Percentiles rank a stretch among this genome's conserved stretches.
Conservation (phyloP, 768 basidiomycete genomes). For the Tylopilus balloui region DNA sequence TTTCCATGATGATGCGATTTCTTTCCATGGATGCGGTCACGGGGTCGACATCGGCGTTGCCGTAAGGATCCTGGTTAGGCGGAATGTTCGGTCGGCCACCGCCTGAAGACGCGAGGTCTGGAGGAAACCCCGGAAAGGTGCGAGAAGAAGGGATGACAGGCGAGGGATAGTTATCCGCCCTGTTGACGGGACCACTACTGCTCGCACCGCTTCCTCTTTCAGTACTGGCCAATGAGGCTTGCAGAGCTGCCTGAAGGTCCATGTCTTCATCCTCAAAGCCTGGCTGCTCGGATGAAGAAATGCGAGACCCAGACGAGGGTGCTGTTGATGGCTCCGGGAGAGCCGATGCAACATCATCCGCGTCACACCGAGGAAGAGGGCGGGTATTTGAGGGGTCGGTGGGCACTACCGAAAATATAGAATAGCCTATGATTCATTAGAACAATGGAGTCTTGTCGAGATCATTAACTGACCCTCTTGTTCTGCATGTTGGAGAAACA, state of each 20-base stretch:
- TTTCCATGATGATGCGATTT: constrained; percentile 55
- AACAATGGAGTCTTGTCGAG: neutral
- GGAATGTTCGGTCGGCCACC: constrained; percentile 19
- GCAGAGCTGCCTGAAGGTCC: constrained; percentile 82
- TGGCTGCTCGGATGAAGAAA: constrained; percentile 9
- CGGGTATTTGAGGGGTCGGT: constrained; percentile 49
- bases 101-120: constrained; percentile 4
- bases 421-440: constrained; percentile 56
- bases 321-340: constrained; percentile 52
- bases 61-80: constrained; percentile 29
- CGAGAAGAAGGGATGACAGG: constrained; percentile 26
- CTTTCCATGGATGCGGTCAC: constrained; percentile 65
- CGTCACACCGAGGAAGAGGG: constrained; percentile 58
- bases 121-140: constrained; percentile 25
- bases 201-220: constrained; percentile 1
- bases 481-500: constrained; percentile 87
- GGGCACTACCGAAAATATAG: constrained; percentile 71
- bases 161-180: constrained; percentile 15
- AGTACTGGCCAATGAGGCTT: constrained; percentile 61
- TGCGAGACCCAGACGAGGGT: constrained; percentile 9
- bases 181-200: constrained; percentile 9
- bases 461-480: constrained; percentile 56
- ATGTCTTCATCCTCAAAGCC: constrained; percentile 80
- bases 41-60: constrained; percentile 42
- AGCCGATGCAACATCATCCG: constrained; percentile 65